Conservation (phyloP, 2,329 filamentous ascomycete species). For the Helotiales sp. region DNA sequence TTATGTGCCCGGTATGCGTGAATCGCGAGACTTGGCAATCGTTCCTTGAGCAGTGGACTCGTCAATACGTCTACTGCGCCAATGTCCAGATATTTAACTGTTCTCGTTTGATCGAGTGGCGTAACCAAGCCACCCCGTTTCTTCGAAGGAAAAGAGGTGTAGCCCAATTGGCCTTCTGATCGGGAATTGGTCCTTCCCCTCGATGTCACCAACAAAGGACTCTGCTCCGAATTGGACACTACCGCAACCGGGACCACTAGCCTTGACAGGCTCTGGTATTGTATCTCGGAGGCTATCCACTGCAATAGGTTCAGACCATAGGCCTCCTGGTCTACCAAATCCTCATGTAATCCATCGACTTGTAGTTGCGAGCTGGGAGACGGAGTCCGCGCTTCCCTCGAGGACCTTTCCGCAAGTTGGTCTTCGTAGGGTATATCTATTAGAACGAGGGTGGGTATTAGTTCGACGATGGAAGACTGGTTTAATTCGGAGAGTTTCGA, state of each 20-base stretch:
- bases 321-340: conserved; percentile 48
- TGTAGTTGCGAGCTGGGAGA: conserved; percentile 43
- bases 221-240: conserved; percentile 43
- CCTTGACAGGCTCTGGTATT: conserved; percentile 54
- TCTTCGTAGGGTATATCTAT: conserved; percentile 55
- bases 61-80: conserved; percentile 87
- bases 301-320: conserved; percentile 54
- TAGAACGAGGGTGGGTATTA: conserved; percentile 59
- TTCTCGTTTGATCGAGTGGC: conserved; percentile 52
- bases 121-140: conserved; percentile 45
- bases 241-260: conserved; percentile 55
- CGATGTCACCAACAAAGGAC: conserved; percentile 22
- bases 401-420: conserved; percentile 42
- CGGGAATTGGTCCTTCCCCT: conserved; percentile 30
- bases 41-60: conserved; percentile 75
- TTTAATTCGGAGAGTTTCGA: conserved; percentile 57
- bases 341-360: conserved; percentile 47
- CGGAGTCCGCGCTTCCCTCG: conserved; percentile 41
- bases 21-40: conserved; percentile 76
- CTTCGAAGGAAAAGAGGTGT: conserved; percentile 28
- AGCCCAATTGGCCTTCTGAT: conserved; percentile 31
- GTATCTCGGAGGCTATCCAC: conserved; percentile 54
- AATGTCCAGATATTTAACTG: conserved; percentile 79
- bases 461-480: conserved; percentile 50
- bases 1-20: conserved; percentile 85